Percentiles rank a stretch among this genome's conserved stretches.
These are phyloP conservation scores for Arxiozyma heterogenica DNA, from an alignment of 1,139 yeast genomes.

Conservation along the genomic window DNA sequence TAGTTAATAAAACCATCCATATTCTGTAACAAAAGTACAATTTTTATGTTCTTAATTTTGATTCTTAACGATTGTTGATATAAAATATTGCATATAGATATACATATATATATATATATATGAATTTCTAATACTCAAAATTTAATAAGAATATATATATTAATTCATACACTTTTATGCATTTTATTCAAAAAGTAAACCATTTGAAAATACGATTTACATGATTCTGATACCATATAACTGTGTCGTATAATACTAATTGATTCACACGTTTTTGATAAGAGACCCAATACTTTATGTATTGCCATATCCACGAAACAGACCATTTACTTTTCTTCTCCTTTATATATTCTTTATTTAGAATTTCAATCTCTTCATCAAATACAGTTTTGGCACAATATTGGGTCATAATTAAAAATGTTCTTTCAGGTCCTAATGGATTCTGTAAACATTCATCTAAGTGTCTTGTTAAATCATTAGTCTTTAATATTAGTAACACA, in stretches of 20 bases:
- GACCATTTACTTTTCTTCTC: constrained; percentile 32
- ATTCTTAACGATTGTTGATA: too few relatives aligned
- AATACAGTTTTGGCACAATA: constrained; percentile 81
- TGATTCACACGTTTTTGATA: constrained; percentile 48
- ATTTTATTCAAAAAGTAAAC: neutral
- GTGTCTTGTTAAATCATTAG: constrained; percentile 85
- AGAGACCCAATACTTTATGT: constrained; percentile 40
- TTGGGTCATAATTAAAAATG: constrained; percentile 79
- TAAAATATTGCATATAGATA: too few relatives aligned
- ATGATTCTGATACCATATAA: constrained; percentile 29
- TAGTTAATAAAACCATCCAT: neutral
- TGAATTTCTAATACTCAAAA: neutral
- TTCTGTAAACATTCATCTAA: constrained; percentile 75
- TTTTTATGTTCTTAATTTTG: too few relatives aligned
- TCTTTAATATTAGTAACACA: constrained; percentile 76
- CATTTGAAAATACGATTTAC: constrained; percentile 2
- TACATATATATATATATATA: neutral
- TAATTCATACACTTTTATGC: too few relatives aligned
- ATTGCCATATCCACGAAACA: constrained; percentile 33
- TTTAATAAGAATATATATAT: neutral
- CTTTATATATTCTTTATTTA: constrained; percentile 25
- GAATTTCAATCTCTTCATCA: constrained; percentile 47
- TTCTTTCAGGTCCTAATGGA: constrained; percentile 81
- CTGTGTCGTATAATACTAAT: constrained; percentile 47
- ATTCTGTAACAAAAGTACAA: too few relatives aligned